Evolutionary conservation across 2,329 filamentous ascomycete genomes (phyloP), one percentile per base, ranked within the genome.

Genomic region (Arthrobotrys conoides): DNA sequence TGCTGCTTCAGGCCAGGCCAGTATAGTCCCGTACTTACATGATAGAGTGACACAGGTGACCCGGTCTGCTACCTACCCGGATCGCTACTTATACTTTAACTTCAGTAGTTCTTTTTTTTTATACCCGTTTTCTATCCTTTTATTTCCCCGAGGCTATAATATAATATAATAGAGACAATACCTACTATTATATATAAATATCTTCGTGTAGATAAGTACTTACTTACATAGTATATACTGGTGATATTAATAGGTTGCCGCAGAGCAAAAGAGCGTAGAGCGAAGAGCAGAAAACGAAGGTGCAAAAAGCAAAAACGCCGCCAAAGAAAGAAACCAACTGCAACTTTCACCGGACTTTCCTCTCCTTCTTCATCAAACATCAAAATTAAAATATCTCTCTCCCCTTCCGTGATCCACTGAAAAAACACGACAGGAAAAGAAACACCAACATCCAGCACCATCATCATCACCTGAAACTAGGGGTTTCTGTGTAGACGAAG

Each of bases 351-450:
- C 65, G 64, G 64, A 63, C 67, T 66, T 67, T 66, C 53, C 59
- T 71, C 67, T 77, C 73, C 73, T 68, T 71, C 67, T 59, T 55
- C 72, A 59, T 71, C 66, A 76, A 51, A 49, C 72, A 59, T 71
- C 66, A 76, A 51, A 49, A 65, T 67, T 49, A 53, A 70, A 59
- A 70, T 63, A 55, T 55, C 53, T 57, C 49, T 27, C 22, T 24
- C n/a, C 33, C 57, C 57, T 44, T 61, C 36, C 33, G 20, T 20
- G n/a, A n/a, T n/a, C n/a, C n/a, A n/a, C n/a, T n/a, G 33, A 14
- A 59, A 24, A 51, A 51, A 24, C 22, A 51, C 48, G 9, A 61
- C 20, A 57, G 57, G 22, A 41, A 41, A 41, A 41, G 36, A 38
- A 38, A 38, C 38, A 20, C 30, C 64, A 46, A 46, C 44, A 18